Conservation (phyloP, 1,284 basidiomycete species). For the Ustilago xerochloae region DNA sequence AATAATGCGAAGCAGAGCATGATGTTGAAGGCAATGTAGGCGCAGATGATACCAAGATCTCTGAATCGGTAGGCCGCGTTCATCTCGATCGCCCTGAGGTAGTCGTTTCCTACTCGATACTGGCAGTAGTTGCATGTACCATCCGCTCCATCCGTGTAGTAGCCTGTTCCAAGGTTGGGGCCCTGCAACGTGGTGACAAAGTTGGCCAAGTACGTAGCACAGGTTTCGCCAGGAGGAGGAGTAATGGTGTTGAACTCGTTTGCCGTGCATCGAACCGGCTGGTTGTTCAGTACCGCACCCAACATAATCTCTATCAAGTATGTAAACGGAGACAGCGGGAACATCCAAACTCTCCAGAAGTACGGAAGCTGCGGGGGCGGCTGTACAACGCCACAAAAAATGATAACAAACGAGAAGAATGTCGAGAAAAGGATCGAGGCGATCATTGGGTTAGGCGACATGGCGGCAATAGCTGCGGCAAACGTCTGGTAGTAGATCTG, state of each 20-base stretch:
- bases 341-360: conserved; percentile 51
- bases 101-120: conserved; percentile 74
- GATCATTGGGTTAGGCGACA: conserved; percentile 76
- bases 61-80: conserved; percentile 41
- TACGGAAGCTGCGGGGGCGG: conserved; percentile 57
- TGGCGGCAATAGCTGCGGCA: conserved; percentile 76
- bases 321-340: conserved; percentile 80
- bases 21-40: conserved; percentile 75
- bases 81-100: conserved; percentile 60
- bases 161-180: conserved; percentile 38
- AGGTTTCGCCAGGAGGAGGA: conserved; percentile 69
- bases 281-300: conserved; percentile 65
- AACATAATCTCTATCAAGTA: conserved; percentile 70
- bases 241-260: conserved; percentile 69
- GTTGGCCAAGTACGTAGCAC: conserved; percentile 69
- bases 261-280: conserved; percentile 68
- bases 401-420: conserved; percentile 75
- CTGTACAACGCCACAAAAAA: conserved; percentile 73
- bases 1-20: conserved; percentile 52
- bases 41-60: conserved; percentile 72
- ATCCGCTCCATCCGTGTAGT: conserved; percentile 41
- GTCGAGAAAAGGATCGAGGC: conserved; percentile 77
- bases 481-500: conserved; percentile 73
- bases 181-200: conserved; percentile 51
- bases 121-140: conserved; percentile 71